Evolutionary conservation across 208 protist genomes (phyloP).

Genomic region (Acanthamoeba castellanii): DNA sequence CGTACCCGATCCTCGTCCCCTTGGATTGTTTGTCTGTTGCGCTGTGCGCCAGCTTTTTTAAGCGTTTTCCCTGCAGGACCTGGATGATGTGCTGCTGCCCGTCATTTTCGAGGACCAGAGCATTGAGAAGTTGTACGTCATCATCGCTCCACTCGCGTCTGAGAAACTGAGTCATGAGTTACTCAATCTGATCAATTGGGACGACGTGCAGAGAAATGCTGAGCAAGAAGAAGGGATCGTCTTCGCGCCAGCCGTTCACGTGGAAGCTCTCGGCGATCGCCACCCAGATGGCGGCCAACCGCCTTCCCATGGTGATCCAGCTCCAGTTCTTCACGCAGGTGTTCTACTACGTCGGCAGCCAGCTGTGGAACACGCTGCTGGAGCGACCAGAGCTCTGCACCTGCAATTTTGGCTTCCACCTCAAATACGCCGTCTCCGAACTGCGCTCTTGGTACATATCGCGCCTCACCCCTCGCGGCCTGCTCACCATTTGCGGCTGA

Average conservation of each 20-base stretch:
- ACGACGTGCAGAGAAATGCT: conserved; percentile 2
- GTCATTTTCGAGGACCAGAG: conserved; percentile 33
- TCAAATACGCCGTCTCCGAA: conserved; percentile 55
- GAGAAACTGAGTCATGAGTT: background rate
- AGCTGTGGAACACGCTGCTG: conserved; percentile 40
- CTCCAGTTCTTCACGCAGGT: conserved; percentile 63
- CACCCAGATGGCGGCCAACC: conserved; percentile 20
- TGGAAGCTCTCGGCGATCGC: conserved; percentile 46
- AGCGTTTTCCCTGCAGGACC: background rate
- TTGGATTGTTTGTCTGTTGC: too few relatives aligned
- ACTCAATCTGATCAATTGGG: background rate
- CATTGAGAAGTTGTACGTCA: conserved; percentile 41
- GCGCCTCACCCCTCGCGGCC: too few relatives aligned
- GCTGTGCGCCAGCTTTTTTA: background rate
- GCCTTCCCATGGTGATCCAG: background rate
- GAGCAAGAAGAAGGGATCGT: conserved; percentile 37
- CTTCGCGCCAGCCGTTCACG: conserved; percentile 10
- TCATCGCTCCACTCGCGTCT: background rate
- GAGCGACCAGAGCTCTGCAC: conserved; percentile 47
- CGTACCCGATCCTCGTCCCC: background rate
- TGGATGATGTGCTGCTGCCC: conserved; percentile 34
- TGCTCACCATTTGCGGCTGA: too few relatives aligned
- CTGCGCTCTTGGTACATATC: background rate
- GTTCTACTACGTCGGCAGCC: conserved; percentile 3
- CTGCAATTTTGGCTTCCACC: conserved; percentile 51